Conservation (phyloP, 306 rosid species). For the Vigna unguiculata region DNA sequence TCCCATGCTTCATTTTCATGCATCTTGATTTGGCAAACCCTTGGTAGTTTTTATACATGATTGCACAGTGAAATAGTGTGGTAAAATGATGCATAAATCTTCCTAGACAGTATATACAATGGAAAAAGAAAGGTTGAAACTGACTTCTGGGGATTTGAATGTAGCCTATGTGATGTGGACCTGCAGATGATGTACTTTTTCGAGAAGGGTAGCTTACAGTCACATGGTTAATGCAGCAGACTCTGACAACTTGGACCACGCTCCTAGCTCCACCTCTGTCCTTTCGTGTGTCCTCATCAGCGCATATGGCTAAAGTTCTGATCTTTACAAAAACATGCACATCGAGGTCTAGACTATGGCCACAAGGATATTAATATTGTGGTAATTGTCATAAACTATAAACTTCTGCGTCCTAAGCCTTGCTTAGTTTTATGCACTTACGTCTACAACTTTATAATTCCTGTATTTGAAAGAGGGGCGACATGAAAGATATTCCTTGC, state of each 20-base stretch:
- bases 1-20: neutral
- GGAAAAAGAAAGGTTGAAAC: constrained; percentile 16
- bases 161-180: constrained; percentile 36
- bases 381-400: neutral
- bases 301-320: constrained; percentile 44
- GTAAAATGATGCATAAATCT: constrained; percentile 27
- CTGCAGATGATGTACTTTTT: constrained; percentile 41
- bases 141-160: constrained; percentile 35
- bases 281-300: constrained; percentile 48
- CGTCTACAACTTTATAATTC: constrained; percentile 28
- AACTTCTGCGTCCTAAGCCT: neutral
- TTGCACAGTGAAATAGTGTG: constrained; percentile 18
- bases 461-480: constrained; percentile 12
- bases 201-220: constrained; percentile 51
- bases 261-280: constrained; percentile 44
- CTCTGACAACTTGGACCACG: constrained; percentile 71
- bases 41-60: neutral
- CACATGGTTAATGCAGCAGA: constrained; percentile 69
- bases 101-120: neutral
- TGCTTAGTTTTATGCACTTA: neutral
- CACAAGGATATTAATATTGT: neutral
- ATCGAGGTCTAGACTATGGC: constrained; percentile 3
- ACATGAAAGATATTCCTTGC: neutral
- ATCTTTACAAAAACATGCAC: neutral
- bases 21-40: constrained; percentile 5